These are phyloP conservation scores for Trichoderma simmonsii DNA, from an alignment of 2,329 filamentous ascomycete genomes.

Conservation along the genomic window DNA sequence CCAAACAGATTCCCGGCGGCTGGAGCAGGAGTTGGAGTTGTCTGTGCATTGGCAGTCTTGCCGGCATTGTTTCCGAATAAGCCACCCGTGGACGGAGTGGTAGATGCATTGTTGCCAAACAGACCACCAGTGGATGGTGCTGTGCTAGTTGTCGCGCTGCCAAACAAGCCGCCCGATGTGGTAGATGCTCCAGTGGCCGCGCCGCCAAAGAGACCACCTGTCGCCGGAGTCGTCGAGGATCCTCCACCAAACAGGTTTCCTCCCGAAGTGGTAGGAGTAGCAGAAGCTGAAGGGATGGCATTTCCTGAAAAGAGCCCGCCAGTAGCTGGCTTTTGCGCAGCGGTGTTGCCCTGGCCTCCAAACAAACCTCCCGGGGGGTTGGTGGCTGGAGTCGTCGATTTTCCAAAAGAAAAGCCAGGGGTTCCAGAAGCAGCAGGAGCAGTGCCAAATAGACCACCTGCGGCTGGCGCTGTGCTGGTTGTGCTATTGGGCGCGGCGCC, in stretches of 20 bases:
- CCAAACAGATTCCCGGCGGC: conserved; percentile 22
- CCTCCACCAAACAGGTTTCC: conserved; percentile 30
- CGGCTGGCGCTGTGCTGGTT: conserved; percentile 39
- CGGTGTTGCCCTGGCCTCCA: conserved; percentile 31
- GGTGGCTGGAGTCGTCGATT: conserved; percentile 29
- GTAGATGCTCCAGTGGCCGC: conserved; percentile 28
- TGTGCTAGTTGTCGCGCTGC: conserved; percentile 22
- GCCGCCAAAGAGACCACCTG: conserved; percentile 33
- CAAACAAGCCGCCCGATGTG: conserved; percentile 26
- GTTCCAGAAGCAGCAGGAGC: conserved; percentile 27
- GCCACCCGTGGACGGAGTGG: conserved; percentile 24
- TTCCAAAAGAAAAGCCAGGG: conserved; percentile 42
- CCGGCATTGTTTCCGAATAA: conserved; percentile 29
- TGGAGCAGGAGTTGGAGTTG: conserved; percentile 13
- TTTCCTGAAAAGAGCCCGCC: conserved; percentile 26
- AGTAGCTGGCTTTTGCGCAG: conserved; percentile 28
- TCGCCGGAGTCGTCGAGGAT: conserved; percentile 28
- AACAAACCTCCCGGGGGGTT: conserved; percentile 31
- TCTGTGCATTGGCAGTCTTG: background rate
- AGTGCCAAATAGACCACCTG: conserved; percentile 41
- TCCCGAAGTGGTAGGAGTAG: conserved; percentile 28
- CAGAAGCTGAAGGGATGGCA: conserved; percentile 30
- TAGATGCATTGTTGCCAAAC: conserved; percentile 27
- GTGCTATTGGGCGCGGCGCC: conserved; percentile 32
- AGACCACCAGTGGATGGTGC: conserved; percentile 24